Evolutionary conservation across 805 yeast genomes (phyloP), one percentile per base, ranked within the genome.

Genomic region (Suhomyces sp.): DNA sequence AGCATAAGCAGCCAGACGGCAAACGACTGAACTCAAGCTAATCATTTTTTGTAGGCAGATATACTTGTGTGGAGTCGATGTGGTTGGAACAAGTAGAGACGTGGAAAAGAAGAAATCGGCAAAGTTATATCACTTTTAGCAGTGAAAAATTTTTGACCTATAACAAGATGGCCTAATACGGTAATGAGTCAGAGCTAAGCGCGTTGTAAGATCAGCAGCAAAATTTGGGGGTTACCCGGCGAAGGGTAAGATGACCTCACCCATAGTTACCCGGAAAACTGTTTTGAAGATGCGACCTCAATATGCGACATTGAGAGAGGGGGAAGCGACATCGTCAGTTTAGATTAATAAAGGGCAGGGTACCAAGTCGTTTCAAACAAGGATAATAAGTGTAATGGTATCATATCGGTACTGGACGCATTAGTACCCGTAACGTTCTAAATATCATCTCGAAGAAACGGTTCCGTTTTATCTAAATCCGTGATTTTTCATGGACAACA

Each of bases 131-230:
- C n/a, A n/a, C n/a, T n/a, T 14, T 15, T 12, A 12, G 28, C 14
- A 17, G 36, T 40, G 47, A 42, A 47, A 48, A 44, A 38, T 44
- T 41, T 42, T 41, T 42, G 27, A 14, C 18, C 24, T 27, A 25
- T 33, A 17, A 28, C 27, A 29, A 25, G 23, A 34, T 41, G 40
- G 42, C 61, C 62, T 37, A 50, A 57, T 38, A 22, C 31, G 63
- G 63, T 36, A 57, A 55, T 57, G 63, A 57, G 49, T 57, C 62
- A 56, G 53, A 31, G 50, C 44, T 56, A 53, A 48, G 46, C 62
- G 62, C 62, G 60, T 42, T 54, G 52, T 44, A 40, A 48, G 51
- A 53, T 53, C 58, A 53, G 56, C 42, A 15, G 25, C 14, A 11
- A n/a, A n/a, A 6, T 9, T 6, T 15, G 19, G n/a, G n/a, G 19